Percentiles rank a stretch among this genome's conserved stretches.
Conservation (phyloP, 75 land plant species). For the Selaginella tamariscina region DNA sequence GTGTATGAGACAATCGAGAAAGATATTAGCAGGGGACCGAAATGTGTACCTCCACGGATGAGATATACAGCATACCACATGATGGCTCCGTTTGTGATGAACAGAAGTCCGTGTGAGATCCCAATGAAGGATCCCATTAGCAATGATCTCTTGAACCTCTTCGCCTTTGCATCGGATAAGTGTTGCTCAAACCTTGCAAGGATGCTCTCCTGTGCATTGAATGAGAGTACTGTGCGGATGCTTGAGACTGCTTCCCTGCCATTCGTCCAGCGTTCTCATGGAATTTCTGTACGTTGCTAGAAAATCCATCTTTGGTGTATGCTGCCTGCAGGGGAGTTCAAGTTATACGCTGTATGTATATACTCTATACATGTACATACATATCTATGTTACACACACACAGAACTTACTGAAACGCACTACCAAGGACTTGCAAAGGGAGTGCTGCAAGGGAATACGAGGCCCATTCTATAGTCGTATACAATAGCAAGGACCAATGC, state of each 20-base stretch:
- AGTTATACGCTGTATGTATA: too few relatives aligned
- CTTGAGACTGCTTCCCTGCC: neutral
- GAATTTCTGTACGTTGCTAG: neutral
- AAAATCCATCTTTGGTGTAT: neutral
- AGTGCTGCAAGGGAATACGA: neutral
- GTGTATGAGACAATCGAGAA: neutral
- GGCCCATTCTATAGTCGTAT: neutral
- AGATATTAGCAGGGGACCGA: neutral
- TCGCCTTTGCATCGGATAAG: neutral
- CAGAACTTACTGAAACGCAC: neutral
- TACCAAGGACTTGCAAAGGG: neutral
- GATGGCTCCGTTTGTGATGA: neutral
- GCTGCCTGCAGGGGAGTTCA: too few relatives aligned
- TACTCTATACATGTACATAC: neutral
- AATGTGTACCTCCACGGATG: neutral
- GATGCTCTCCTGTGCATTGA: neutral
- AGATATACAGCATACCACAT: neutral
- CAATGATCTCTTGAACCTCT: neutral
- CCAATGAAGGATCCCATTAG: neutral
- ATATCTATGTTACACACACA: too few relatives aligned
- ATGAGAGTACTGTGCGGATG: neutral
- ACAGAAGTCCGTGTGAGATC: neutral
- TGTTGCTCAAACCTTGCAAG: neutral
- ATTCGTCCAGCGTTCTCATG: neutral
- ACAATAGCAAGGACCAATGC: neutral